phyloP scores from a whole-genome alignment of 768 basidiomycete species.

The Pleurotus pulmonarius region DNA sequence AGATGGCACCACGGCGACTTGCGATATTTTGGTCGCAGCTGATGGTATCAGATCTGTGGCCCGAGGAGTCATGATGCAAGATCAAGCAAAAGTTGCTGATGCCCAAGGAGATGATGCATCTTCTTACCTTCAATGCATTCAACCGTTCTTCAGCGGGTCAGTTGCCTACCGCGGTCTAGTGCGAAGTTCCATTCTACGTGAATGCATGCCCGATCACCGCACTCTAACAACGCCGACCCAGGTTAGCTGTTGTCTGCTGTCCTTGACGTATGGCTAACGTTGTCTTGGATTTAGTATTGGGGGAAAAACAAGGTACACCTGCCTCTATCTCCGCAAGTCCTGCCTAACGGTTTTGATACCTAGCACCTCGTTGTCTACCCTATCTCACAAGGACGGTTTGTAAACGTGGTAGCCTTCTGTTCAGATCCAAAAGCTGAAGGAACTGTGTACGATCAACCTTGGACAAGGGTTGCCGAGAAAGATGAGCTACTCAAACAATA shows the following conservation, averaged over 20 bases:
- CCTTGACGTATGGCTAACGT: not conserved
- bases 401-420: conserved; percentile 47
- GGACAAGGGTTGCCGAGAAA: conserved; percentile 15
- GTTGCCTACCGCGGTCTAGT: conserved; percentile 32
- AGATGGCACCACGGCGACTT: conserved; percentile 18
- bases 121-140: conserved; percentile 12
- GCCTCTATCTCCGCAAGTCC: not conserved
- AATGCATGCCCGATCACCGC: conserved; percentile 25
- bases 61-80: conserved; percentile 5
- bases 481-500: conserved; percentile 36
- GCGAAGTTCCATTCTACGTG: conserved; percentile 18
- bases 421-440: conserved; percentile 31
- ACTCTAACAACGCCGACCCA: conserved; percentile 19
- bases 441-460: conserved; percentile 19
- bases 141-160: conserved; percentile 32
- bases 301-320: conserved; percentile 23
- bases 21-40: conserved; percentile 36
- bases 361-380: conserved; percentile 51
- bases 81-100: not conserved
- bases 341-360: not conserved
- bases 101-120: conserved; percentile 4
- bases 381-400: conserved; percentile 40
- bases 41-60: conserved; percentile 32
- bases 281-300: conserved; percentile 13
- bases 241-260: conserved; percentile 12